These are phyloP conservation scores for Trifolium pratense DNA, from an alignment of 306 rosid species.

Conservation along the genomic window DNA sequence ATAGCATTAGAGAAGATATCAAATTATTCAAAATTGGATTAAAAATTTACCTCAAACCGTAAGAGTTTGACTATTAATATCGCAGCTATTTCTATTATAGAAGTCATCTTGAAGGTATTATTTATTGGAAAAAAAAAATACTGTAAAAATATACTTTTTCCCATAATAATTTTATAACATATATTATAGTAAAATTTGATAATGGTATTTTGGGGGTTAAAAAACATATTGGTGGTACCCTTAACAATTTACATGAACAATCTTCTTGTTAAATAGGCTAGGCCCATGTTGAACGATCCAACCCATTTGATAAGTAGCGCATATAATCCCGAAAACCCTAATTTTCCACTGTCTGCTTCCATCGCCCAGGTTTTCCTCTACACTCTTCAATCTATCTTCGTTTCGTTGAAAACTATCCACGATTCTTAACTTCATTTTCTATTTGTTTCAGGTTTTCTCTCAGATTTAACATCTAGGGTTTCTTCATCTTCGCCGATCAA, in stretches of 20 bases:
- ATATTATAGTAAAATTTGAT: too few relatives aligned
- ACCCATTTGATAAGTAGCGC: not conserved
- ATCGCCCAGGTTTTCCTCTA: slow-evolving; percentile 26
- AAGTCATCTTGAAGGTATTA: too few relatives aligned
- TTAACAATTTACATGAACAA: not conserved
- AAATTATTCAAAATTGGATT: too few relatives aligned
- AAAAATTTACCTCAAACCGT: too few relatives aligned
- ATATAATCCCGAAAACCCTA: slow-evolving; percentile 42
- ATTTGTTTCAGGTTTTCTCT: slow-evolving; percentile 30
- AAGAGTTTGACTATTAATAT: too few relatives aligned
- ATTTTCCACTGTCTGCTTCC: slow-evolving; percentile 10
- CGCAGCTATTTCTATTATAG: too few relatives aligned
- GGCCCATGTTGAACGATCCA: not conserved
- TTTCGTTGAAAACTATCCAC: not conserved
- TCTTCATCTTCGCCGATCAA: slow-evolving; percentile 38
- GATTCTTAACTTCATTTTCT: not conserved
- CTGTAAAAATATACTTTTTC: too few relatives aligned
- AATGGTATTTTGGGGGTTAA: not conserved
- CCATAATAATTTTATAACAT: too few relatives aligned
- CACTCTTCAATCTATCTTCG: not conserved
- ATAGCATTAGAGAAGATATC: too few relatives aligned
- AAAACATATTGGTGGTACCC: not conserved
- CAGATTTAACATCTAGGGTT: slow-evolving; percentile 31
- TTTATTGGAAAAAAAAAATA: too few relatives aligned
- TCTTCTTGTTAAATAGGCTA: not conserved